These are phyloP conservation scores for Xylariales sp. DNA, from an alignment of 2,329 filamentous ascomycete species.

Conservation along the genomic window DNA sequence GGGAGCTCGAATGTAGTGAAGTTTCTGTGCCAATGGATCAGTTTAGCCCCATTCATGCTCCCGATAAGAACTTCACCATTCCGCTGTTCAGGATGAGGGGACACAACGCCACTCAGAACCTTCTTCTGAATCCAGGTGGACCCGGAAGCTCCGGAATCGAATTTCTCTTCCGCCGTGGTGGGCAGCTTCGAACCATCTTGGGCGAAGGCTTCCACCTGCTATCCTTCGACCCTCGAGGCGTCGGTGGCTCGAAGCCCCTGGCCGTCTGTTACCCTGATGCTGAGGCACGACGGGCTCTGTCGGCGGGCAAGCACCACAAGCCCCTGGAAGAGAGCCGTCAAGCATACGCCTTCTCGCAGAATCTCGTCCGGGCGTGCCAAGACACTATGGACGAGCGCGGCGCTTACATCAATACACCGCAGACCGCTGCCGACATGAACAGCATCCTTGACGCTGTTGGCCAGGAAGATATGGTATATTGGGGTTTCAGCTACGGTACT, in stretches of 20 bases:
- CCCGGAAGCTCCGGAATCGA: slow-evolving; percentile 37
- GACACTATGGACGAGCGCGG: slow-evolving; percentile 9
- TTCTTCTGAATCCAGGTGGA: slow-evolving; percentile 39
- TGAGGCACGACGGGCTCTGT: not conserved
- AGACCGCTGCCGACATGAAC: slow-evolving; percentile 46
- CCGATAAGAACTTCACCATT: slow-evolving; percentile 35
- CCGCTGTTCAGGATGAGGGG: slow-evolving; percentile 40
- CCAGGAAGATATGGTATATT: slow-evolving; percentile 39
- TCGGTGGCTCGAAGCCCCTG: slow-evolving; percentile 32
- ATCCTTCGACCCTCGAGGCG: slow-evolving; percentile 37
- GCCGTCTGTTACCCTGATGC: slow-evolving; percentile 31
- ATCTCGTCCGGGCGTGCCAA: slow-evolving; percentile 2
- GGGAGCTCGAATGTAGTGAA: slow-evolving; percentile 35
- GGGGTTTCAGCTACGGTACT: slow-evolving; percentile 21
- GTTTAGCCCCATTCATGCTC: slow-evolving; percentile 27
- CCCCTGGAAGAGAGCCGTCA: slow-evolving; percentile 5
- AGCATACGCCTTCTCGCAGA: slow-evolving; percentile 21
- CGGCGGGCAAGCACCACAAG: slow-evolving; percentile 19
- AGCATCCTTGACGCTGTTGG: slow-evolving; percentile 39
- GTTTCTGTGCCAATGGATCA: slow-evolving; percentile 43
- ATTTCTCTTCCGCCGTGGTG: slow-evolving; percentile 24
- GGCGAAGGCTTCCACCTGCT: slow-evolving; percentile 33
- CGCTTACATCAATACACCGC: slow-evolving; percentile 32
- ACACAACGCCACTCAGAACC: slow-evolving; percentile 34
- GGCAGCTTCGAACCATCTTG: slow-evolving; percentile 29